A percentile compares a stretch with the other conserved stretches of the same genome.
These are phyloP conservation scores for Penicillium palitans DNA, from an alignment of 2,329 filamentous ascomycete species.

Conservation along the genomic window DNA sequence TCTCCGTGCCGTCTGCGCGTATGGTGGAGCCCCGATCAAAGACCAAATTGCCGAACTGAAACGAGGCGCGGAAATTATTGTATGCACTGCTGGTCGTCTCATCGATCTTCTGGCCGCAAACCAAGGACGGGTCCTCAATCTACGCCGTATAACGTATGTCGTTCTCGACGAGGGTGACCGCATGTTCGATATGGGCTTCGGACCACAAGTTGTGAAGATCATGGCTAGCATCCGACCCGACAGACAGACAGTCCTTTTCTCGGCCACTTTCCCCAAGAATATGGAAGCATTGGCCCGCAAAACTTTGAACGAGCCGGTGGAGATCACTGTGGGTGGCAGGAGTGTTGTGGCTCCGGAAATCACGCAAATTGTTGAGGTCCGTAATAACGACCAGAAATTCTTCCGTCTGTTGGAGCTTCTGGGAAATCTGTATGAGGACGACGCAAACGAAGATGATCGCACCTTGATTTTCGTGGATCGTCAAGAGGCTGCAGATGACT, in stretches of 20 bases:
- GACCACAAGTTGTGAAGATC: constrained; percentile 97
- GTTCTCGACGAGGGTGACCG: constrained; percentile 96
- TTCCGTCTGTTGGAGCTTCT: constrained; percentile 79
- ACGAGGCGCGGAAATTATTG: constrained; percentile 89
- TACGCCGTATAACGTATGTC: constrained; percentile 85
- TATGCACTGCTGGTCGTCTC: constrained; percentile 91
- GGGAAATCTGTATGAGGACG: constrained; percentile 71
- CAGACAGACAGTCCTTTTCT: constrained; percentile 92
- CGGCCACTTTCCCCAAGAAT: constrained; percentile 90
- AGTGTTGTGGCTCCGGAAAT: constrained; percentile 71
- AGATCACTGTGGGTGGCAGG: constrained; percentile 87
- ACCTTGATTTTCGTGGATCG: constrained; percentile 89
- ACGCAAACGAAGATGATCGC: constrained; percentile 83
- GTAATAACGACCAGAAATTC: constrained; percentile 81
- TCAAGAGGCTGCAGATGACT: constrained; percentile 82
- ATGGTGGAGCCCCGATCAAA: constrained; percentile 92
- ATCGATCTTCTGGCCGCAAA: constrained; percentile 95
- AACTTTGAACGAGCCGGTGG: constrained; percentile 77
- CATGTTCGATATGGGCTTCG: constrained; percentile 99
- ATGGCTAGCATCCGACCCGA: constrained; percentile 88
- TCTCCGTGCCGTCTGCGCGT: constrained; percentile 85
- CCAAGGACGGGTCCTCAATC: constrained; percentile 87
- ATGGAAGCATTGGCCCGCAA: constrained; percentile 91
- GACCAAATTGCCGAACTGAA: constrained; percentile 97
- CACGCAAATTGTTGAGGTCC: constrained; percentile 86